These are phyloP conservation scores for Trametopsis cervina DNA, from an alignment of 768 basidiomycete genomes.

Conservation along the genomic window DNA sequence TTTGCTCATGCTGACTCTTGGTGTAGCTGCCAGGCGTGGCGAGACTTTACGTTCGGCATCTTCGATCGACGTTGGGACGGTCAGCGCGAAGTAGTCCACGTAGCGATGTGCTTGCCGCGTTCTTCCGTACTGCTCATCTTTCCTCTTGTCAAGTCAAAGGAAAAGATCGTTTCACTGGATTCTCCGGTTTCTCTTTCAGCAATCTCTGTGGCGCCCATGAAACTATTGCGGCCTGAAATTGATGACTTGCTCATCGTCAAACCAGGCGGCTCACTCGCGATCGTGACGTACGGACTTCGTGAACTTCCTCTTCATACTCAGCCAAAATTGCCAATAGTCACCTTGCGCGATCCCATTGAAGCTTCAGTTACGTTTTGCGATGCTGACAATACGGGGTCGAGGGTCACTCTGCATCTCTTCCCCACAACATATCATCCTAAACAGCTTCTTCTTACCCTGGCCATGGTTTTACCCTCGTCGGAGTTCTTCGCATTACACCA, in stretches of 20 bases:
- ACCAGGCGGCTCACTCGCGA: constrained; percentile 41
- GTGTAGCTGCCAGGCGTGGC: constrained; percentile 27
- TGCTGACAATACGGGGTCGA: constrained; percentile 39
- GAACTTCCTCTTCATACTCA: constrained; percentile 22
- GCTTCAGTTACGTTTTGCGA: constrained; percentile 50
- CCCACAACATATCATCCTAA: constrained; percentile 50
- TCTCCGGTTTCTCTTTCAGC: constrained; percentile 33
- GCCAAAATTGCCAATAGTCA: constrained; percentile 25
- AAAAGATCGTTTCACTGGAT: constrained; percentile 31
- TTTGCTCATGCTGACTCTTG: neutral
- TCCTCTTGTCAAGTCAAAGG: constrained; percentile 35
- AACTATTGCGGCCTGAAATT: constrained; percentile 54
- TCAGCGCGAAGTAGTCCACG: constrained; percentile 39
- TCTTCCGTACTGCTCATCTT: constrained; percentile 38
- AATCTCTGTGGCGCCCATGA: constrained; percentile 48
- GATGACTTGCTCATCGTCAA: constrained; percentile 67
- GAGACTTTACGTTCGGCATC: constrained; percentile 44
- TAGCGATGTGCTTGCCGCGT: constrained; percentile 51
- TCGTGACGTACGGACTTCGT: constrained; percentile 59
- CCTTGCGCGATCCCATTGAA: constrained; percentile 40
- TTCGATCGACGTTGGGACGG: constrained; percentile 66
- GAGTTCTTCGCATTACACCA: constrained; percentile 50
- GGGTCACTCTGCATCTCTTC: constrained; percentile 46
- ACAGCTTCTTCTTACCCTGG: constrained; percentile 55
- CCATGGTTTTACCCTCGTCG: constrained; percentile 51